Conservation (phyloP, 306 rosid species). For the Psophocarpus tetragonolobus region DNA sequence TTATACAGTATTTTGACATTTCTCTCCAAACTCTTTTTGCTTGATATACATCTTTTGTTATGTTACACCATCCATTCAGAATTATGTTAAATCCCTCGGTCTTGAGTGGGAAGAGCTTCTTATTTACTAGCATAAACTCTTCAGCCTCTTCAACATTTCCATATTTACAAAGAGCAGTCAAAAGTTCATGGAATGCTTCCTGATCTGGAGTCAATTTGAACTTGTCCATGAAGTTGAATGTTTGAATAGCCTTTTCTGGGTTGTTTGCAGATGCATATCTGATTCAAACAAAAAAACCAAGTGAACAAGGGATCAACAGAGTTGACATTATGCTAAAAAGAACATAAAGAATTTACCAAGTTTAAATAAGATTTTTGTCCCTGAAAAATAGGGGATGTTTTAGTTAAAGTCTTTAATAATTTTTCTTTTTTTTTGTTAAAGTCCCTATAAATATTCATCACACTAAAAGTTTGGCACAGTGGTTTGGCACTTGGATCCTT, state of each 20-base stretch:
- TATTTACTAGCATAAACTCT: conserved; percentile 78
- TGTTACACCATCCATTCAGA: conserved; percentile 87
- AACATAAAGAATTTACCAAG: conserved; percentile 7
- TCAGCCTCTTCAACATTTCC: conserved; percentile 88
- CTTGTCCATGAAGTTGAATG: conserved; percentile 82
- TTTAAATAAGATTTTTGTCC: too few relatives aligned
- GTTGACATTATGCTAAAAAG: conserved; percentile 11
- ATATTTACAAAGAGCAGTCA: conserved; percentile 68
- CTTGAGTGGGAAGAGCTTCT: conserved; percentile 78
- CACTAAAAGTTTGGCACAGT: too few relatives aligned
- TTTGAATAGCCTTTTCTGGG: conserved; percentile 57
- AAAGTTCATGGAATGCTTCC: conserved; percentile 59
- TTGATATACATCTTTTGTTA: conserved; percentile 58
- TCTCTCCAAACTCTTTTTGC: conserved; percentile 96
- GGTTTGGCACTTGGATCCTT: too few relatives aligned
- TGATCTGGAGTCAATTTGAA: conserved; percentile 74
- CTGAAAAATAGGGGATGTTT: too few relatives aligned
- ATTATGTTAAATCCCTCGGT: conserved; percentile 70
- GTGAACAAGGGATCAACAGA: neutral
- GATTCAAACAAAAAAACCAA: conserved; percentile 35
- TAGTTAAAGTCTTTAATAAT: too few relatives aligned
- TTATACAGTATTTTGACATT: conserved; percentile 67
- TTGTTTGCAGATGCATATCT: conserved; percentile 78
- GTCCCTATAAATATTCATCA: too few relatives aligned
- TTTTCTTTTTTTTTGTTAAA: too few relatives aligned